These are phyloP conservation scores for Fragaria ananassa DNA, from an alignment of 306 rosid genomes.

Conservation along the genomic window DNA sequence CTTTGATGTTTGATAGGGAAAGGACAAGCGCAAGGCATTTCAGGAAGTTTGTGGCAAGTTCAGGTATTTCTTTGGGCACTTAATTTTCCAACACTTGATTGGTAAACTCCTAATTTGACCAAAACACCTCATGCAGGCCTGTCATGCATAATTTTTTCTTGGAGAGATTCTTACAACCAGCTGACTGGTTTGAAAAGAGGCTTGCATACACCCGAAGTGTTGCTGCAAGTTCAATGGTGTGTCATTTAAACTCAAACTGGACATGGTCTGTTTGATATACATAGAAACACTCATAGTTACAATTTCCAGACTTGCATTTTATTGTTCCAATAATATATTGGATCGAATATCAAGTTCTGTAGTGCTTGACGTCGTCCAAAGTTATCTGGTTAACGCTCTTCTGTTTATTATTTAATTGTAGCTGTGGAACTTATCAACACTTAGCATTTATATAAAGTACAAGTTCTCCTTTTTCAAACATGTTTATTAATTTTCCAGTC, in stretches of 20 bases:
- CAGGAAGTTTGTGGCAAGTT: slow-evolving; percentile 64
- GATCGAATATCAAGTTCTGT: not conserved
- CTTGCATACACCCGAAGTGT: slow-evolving; percentile 86
- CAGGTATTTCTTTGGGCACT: slow-evolving; percentile 33
- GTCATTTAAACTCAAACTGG: slow-evolving; percentile 28
- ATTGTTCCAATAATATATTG: not conserved
- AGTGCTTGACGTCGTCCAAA: not conserved
- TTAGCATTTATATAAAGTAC: not conserved
- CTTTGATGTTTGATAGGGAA: slow-evolving; percentile 50
- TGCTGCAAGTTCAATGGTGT: slow-evolving; percentile 95
- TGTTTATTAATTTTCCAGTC: not conserved
- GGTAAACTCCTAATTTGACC: slow-evolving; percentile 12
- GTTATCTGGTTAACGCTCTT: not conserved
- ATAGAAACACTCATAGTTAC: not conserved
- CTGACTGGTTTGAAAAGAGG: slow-evolving; percentile 97
- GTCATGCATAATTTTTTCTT: slow-evolving; percentile 95
- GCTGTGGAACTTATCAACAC: not conserved
- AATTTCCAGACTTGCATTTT: not conserved
- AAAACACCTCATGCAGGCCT: slow-evolving; percentile 55
- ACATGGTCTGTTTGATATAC: not conserved
- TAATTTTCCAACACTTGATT: slow-evolving; percentile 20
- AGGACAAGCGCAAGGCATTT: slow-evolving; percentile 90
- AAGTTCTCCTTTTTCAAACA: not conserved
- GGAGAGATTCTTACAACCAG: slow-evolving; percentile 87
- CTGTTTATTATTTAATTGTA: not conserved